A percentile compares a stretch with the other conserved stretches of the same genome.
Evolutionary conservation across 73 alveolate species (phyloP).

Genomic region (Tetrahymena thermophila): DNA sequence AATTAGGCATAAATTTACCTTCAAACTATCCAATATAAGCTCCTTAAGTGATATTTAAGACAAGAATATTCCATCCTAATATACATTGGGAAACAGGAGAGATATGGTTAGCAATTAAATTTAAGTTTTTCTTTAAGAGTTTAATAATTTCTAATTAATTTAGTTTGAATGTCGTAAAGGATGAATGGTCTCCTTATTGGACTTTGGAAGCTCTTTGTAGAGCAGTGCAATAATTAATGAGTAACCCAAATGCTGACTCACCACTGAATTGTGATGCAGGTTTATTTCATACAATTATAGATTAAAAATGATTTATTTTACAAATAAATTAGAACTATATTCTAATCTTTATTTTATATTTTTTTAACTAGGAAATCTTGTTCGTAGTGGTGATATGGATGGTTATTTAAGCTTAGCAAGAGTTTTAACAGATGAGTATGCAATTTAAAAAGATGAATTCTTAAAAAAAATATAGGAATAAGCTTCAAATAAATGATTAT

Average conservation of each 20-base stretch:
- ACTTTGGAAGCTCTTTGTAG: constrained; percentile 84
- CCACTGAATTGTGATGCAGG: constrained; percentile 97
- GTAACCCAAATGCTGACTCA: constrained; percentile 94
- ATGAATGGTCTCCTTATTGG: constrained; percentile 96
- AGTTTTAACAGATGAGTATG: neutral
- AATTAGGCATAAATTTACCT: constrained; percentile 40
- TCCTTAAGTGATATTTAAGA: constrained; percentile 79
- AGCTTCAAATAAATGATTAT: neutral
- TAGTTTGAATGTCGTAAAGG: constrained; percentile 86
- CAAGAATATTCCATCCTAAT: constrained; percentile 93
- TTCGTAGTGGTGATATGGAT: neutral
- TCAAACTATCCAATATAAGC: constrained; percentile 85
- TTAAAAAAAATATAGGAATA: neutral
- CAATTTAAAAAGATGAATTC: neutral
- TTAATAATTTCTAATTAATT: neutral
- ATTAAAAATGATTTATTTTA: neutral
- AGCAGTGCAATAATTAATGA: constrained; percentile 77
- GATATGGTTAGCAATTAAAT: neutral
- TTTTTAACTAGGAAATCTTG: neutral
- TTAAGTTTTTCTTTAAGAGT: neutral
- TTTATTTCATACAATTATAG: neutral
- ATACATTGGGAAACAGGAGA: constrained; percentile 89
- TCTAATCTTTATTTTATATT: neutral
- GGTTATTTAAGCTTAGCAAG: neutral
- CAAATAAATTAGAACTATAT: neutral